These are phyloP conservation scores for Iberis pinnata DNA, from an alignment of 345 rosid species.

Conservation along the genomic window DNA sequence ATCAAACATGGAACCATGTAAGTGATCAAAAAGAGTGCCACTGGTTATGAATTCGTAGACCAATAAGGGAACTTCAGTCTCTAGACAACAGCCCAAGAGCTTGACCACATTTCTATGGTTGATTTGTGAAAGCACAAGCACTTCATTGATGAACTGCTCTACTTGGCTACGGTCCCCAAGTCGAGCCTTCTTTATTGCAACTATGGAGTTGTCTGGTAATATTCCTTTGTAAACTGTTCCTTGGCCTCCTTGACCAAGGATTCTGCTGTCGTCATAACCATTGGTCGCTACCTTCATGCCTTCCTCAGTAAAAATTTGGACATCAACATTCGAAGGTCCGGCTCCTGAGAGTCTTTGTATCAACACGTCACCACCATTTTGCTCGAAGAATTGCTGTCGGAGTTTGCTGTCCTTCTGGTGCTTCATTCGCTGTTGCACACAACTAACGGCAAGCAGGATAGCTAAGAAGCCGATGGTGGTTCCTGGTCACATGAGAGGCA, in stretches of 20 bases:
- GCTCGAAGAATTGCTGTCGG: conserved; percentile 16
- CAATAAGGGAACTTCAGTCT: conserved; percentile 30
- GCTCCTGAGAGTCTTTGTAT: conserved; percentile 9
- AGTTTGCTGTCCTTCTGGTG: background rate
- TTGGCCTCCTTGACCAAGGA: conserved; percentile 30
- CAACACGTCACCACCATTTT: conserved; percentile 2
- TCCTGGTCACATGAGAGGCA: background rate
- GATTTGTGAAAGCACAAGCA: conserved; percentile 39
- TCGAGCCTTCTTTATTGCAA: conserved; percentile 32
- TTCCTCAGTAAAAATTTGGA: conserved; percentile 22
- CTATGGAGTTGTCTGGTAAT: conserved; percentile 17
- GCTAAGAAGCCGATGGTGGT: conserved; percentile 4
- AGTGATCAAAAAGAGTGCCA: conserved; percentile 29
- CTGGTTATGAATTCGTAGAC: conserved; percentile 28
- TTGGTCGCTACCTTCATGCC: conserved; percentile 27
- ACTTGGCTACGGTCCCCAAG: conserved; percentile 30
- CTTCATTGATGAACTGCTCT: conserved; percentile 36
- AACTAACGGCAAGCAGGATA: background rate
- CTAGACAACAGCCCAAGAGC: conserved; percentile 27
- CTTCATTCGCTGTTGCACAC: background rate
- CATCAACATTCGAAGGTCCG: conserved; percentile 14
- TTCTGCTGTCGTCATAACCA: conserved; percentile 20
- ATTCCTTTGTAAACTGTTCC: conserved; percentile 38
- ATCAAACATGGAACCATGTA: conserved; percentile 17
- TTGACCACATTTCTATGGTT: conserved; percentile 41